Evolutionary conservation across 257 asterid species (phyloP).

Genomic region (Anisodus acutangulus): DNA sequence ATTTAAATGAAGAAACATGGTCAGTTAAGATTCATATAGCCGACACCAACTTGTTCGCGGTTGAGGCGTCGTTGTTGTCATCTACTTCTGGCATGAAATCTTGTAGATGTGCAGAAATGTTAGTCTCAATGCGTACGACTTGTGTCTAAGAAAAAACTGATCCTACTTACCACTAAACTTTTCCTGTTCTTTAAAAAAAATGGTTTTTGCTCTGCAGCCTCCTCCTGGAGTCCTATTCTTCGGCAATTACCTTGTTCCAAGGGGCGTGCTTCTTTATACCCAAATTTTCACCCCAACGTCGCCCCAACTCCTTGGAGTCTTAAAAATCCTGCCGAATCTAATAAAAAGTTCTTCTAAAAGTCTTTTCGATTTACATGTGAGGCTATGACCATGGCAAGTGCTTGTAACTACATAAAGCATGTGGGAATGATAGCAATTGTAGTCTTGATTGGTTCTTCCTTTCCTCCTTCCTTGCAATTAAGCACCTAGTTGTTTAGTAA

Average conservation of each 20-base stretch:
- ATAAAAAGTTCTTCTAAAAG: not conserved
- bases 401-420: not conserved
- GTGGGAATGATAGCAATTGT: not conserved
- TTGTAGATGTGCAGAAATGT: no score
- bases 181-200: not conserved
- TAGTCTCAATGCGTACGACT: no score
- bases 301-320: not conserved
- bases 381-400: not conserved
- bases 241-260: not conserved
- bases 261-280: not conserved
- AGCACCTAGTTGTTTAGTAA: not conserved
- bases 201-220: not conserved
- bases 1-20: not conserved
- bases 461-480: not conserved
- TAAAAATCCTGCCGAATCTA: not conserved
- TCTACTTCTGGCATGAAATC: not conserved
- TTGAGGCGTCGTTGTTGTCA: not conserved
- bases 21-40: not conserved
- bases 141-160: not conserved
- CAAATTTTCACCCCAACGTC: not conserved
- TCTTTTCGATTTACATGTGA: not conserved
- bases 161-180: not conserved
- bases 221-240: not conserved
- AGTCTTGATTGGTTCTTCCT: not conserved
- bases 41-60: not conserved